Percentiles rank a stretch among this genome's conserved stretches.
These are phyloP conservation scores for Chimonanthus salicifolius DNA, from an alignment of 164 flowering plant species.

Conservation along the genomic window DNA sequence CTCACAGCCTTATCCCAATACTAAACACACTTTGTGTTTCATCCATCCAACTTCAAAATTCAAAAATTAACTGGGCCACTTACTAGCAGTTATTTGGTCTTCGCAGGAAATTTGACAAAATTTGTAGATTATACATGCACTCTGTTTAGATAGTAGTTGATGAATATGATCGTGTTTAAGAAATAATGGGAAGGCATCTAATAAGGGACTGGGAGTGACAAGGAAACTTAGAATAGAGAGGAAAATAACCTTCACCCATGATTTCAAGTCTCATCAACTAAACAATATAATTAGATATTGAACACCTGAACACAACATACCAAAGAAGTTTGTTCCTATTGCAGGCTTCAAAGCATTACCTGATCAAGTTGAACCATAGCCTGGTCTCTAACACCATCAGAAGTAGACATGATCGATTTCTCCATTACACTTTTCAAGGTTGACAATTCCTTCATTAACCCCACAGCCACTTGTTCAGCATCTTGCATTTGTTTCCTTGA, in stretches of 20 bases:
- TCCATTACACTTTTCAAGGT: slow-evolving; percentile 39
- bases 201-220: too few species aligned
- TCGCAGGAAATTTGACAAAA: too few species aligned
- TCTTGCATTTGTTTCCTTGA: slow-evolving; percentile 67
- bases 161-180: too few species aligned
- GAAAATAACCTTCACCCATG: background rate
- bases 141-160: too few species aligned
- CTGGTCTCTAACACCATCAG: slow-evolving; percentile 9
- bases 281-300: too few species aligned
- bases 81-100: too few species aligned
- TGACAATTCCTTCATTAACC: slow-evolving; percentile 48
- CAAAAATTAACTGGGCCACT: too few species aligned
- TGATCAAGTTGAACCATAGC: slow-evolving; percentile 19
- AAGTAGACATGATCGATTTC: slow-evolving; percentile 17
- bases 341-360: slow-evolving; percentile 20
- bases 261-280: too few species aligned
- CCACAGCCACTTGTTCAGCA: slow-evolving; percentile 53
- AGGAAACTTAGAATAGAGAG: background rate
- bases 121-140: too few species aligned
- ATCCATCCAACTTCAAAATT: too few species aligned
- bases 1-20: background rate
- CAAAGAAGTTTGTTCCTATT: background rate
- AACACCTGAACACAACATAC: too few species aligned
- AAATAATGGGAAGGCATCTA: too few species aligned
- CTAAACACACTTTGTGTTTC: background rate